These are phyloP conservation scores for Chlorencoelia australis DNA, from an alignment of 2,329 filamentous ascomycete genomes.

Conservation along the genomic window DNA sequence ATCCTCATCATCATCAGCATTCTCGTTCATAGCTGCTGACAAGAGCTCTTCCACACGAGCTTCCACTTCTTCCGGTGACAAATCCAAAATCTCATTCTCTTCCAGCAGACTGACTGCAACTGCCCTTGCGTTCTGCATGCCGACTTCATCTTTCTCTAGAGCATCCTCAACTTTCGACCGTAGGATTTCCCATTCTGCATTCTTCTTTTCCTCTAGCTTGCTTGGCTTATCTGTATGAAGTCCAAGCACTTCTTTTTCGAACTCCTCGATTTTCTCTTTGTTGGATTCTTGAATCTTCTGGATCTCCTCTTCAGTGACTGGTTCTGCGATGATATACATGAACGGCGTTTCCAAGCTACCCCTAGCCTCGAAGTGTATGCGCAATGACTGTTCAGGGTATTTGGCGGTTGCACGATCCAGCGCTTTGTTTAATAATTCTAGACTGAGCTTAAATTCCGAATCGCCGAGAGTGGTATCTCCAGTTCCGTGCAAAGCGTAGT, in stretches of 20 bases:
- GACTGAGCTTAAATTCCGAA: constrained; percentile 72
- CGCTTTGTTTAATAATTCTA: constrained; percentile 69
- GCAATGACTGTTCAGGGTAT: constrained; percentile 68
- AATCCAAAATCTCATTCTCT: constrained; percentile 7
- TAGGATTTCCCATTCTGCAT: constrained; percentile 23
- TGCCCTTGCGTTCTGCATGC: constrained; percentile 8
- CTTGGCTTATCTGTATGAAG: constrained; percentile 30
- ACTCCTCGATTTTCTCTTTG: constrained; percentile 54
- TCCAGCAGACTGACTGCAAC: constrained; percentile 9
- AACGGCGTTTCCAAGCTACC: constrained; percentile 39
- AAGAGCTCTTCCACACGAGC: constrained; percentile 9
- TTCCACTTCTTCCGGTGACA: constrained; percentile 8
- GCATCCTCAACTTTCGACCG: constrained; percentile 26
- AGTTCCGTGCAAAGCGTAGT: constrained; percentile 77
- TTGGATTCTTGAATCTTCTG: constrained; percentile 60
- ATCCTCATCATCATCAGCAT: not conserved
- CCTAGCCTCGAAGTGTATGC: constrained; percentile 74
- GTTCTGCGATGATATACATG: constrained; percentile 87
- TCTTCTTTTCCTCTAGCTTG: constrained; percentile 15
- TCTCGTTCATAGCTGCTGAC: constrained; percentile 4
- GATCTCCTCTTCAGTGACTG: constrained; percentile 64
- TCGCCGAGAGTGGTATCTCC: constrained; percentile 59
- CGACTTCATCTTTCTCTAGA: constrained; percentile 23
- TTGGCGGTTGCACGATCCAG: constrained; percentile 63
- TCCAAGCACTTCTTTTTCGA: constrained; percentile 54